Conservation (phyloP, 129 eudicot genomes). For the Escallonia rubra region DNA sequence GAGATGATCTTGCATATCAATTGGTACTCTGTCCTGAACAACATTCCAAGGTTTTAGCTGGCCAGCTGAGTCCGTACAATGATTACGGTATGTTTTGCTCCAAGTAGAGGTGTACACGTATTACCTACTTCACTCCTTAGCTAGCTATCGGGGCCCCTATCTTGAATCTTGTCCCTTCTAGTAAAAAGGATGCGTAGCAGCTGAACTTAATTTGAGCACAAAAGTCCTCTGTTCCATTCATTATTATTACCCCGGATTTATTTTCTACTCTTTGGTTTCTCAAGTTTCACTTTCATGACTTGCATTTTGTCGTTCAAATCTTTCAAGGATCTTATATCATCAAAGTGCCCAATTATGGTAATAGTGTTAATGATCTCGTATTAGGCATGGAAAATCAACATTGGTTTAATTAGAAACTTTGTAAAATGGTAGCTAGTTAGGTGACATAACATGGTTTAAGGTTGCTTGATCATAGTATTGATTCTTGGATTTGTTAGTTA, state of each 20-base stretch:
- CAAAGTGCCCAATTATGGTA: not conserved
- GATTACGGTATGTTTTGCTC: conserved; percentile 17
- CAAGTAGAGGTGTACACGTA: conserved; percentile 3
- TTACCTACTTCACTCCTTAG: not conserved
- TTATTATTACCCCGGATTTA: conserved; percentile 8
- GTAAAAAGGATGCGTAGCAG: conserved; percentile 3
- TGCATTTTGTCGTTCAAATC: not conserved
- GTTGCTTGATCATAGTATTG: not conserved
- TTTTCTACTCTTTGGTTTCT: not conserved
- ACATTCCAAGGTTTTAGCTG: conserved; percentile 36
- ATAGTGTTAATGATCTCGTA: too few species aligned
- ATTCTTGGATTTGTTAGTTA: too few species aligned
- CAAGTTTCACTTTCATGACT: not conserved
- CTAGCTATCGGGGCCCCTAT: conserved; percentile 11
- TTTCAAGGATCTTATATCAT: not conserved
- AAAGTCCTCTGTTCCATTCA: conserved; percentile 4
- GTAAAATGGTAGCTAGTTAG: too few species aligned
- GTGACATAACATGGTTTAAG: too few species aligned
- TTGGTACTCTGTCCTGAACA: conserved; percentile 35
- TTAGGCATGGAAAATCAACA: too few species aligned
- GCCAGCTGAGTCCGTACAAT: conserved; percentile 43
- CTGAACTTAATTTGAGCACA: not conserved
- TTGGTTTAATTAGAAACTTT: too few species aligned
- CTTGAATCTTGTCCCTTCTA: conserved; percentile 12
- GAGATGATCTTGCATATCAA: conserved; percentile 10